Conservation (phyloP, 345 rosid genomes). For the Laguncularia racemosa region DNA sequence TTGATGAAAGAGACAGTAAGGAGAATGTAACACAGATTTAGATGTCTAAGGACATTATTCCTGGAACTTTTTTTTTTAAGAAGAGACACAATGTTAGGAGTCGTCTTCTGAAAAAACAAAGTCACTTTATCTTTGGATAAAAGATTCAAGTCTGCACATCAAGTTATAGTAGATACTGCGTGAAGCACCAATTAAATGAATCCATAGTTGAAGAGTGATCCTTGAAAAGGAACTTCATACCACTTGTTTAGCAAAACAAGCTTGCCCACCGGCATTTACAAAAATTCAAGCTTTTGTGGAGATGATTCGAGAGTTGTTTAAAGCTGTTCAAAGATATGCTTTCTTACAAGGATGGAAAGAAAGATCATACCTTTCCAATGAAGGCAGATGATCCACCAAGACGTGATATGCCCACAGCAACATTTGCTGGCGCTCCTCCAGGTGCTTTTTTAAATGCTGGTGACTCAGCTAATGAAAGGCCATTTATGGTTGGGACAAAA, state of each 20-base stretch:
- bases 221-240: no score
- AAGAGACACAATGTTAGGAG: no score
- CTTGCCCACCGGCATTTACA: no score
- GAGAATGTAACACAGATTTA: not conserved
- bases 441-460: slow-evolving; percentile 93
- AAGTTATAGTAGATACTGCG: no score
- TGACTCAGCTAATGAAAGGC: slow-evolving; percentile 79
- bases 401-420: slow-evolving; percentile 88
- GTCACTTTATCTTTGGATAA: no score
- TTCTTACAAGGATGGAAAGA: not conserved
- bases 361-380: slow-evolving; percentile 66
- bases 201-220: no score
- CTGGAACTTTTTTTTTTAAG: not conserved
- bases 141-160: no score
- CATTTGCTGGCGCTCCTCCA: slow-evolving; percentile 98
- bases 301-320: not conserved
- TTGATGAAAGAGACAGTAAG: not conserved
- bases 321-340: not conserved
- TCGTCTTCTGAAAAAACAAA: no score
- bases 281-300: not conserved
- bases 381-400: slow-evolving; percentile 93
- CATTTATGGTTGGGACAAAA: slow-evolving; percentile 79
- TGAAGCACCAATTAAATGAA: no score
- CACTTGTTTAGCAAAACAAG: no score
- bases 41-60: not conserved